Base-by-base conservation (phyloP, 192 early-diverging fungal species). In the Chytriomyces sp. region DNA sequence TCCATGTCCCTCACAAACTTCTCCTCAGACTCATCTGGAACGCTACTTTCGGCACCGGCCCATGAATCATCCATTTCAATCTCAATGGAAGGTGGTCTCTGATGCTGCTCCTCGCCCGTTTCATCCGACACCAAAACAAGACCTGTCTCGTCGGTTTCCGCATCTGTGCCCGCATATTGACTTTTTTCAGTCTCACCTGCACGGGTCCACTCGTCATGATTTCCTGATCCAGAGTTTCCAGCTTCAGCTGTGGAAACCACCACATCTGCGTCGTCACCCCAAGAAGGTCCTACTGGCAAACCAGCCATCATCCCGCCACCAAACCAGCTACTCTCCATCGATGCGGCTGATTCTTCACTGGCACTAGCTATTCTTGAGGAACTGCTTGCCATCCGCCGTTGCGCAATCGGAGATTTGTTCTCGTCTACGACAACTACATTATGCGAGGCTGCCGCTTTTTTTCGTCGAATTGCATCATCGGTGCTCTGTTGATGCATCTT, bases 1-100 rank as follows among this genome's bases (percentile, higher is more conserved):
- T 78, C 77, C 69, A 78, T 63, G n/a, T 78, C 61, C 61, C 43
- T 61, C 57, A 78, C 77, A n/a, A 61, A 61, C 20, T n/a, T 23
- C 43, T 77, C 66, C 65, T 46, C 53, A 8, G 24, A 16, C 63
- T 46, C 20, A 26, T 63, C 69, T 20, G 45, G 20, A 23, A n/a
- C 61, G 4, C 5, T 50, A 48, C 70, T 71, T 7, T 16, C 43
- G 11, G 72, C 79, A 5, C 64, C 62, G 3, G 63, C 80, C 49
- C 77, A 77, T 10, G 78, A 50, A 20, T 82, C 67, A 20, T 76
- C 74, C 8, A 75, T 35, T 7, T 20, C 61, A 5, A 71, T 46
- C 18, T 78, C 75, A 46, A 24, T 18, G 5, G 46, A 23, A n/a
- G 67, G 1, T 26, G 45, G 67, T 45, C 45, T n/a, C 48, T n/a